Percentiles rank a stretch among this genome's conserved stretches.
Conservation (phyloP, 1,284 basidiomycete species). For the Tilletia caries region DNA sequence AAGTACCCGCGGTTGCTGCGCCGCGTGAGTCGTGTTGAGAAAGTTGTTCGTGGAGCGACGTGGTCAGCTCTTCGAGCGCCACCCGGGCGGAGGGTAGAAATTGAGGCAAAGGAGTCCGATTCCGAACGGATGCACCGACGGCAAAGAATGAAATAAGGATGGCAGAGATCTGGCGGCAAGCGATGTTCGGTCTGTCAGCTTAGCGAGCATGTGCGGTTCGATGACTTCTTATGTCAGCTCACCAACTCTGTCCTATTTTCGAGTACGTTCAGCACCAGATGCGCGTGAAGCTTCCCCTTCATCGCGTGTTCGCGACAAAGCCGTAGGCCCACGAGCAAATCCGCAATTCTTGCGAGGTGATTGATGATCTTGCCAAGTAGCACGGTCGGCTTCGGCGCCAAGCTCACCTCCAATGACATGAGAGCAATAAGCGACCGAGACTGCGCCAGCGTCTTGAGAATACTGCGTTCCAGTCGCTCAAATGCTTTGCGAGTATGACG, state of each 20-base stretch:
- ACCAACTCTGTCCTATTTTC: slow-evolving; percentile 56
- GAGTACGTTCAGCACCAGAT: slow-evolving; percentile 57
- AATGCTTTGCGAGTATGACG: slow-evolving; percentile 30
- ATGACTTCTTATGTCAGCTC: background rate
- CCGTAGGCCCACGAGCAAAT: slow-evolving; percentile 55
- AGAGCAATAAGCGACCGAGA: slow-evolving; percentile 52
- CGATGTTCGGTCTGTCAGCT: background rate
- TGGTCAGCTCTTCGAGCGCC: slow-evolving; percentile 44
- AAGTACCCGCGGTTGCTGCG: background rate
- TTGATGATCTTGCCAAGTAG: slow-evolving; percentile 56
- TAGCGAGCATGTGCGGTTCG: background rate
- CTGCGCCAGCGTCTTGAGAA: slow-evolving; percentile 49
- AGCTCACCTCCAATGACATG: slow-evolving; percentile 55
- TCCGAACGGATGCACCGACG: slow-evolving; percentile 56
- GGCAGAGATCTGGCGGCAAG: slow-evolving; percentile 38
- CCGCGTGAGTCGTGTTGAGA: background rate
- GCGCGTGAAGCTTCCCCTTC: slow-evolving; percentile 49
- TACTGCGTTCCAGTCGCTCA: slow-evolving; percentile 42
- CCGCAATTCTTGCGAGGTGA: slow-evolving; percentile 53
- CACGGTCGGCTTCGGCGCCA: slow-evolving; percentile 56
- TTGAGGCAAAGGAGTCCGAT: slow-evolving; percentile 57
- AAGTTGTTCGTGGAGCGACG: slow-evolving; percentile 30
- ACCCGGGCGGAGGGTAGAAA: slow-evolving; percentile 56
- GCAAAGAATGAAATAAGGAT: slow-evolving; percentile 58
- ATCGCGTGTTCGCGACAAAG: slow-evolving; percentile 52